Evolutionary conservation across 2,329 filamentous ascomycete species (phyloP), one percentile per base, ranked within the genome.

Genomic region (Aspergillus intermedius): DNA sequence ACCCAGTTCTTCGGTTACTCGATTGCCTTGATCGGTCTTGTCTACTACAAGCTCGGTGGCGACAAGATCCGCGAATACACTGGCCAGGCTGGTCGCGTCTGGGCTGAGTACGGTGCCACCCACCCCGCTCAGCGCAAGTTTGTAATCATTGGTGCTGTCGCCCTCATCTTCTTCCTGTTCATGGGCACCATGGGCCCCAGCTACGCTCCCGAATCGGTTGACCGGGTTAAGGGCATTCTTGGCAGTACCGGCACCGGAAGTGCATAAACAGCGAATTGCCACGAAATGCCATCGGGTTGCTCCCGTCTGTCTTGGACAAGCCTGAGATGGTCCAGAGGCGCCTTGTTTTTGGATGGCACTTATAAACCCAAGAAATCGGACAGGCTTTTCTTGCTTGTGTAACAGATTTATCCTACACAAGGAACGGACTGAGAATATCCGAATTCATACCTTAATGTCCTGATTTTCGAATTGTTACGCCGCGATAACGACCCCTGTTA

Each of bases 31-130:
- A 72, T 73, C 48, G 82, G 82, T 59, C 76, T 85, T 19, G 69
- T 84, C 60, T 84, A 82, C 77, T 85, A 84, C 76, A 84, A 83
- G 76, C 79, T 85, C 46, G 82, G 82, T 69, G 79, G 79, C 50
- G 89, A 95, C 51, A 86, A 89, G 69, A 74, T 95, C 65, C 91
- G 86, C 77, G 86, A 86, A 64, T 89, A 91, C 68, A 72, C 86
- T 51, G 77, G 78, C 53, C 84, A 90, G 59, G 85, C 78, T 47
- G 77, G 78, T 64, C 86, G 89, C 66, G 80, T 84, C 52, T 95
- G 90, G 90, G 85, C 86, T 45, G 90, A 95, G 63, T 90, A 93
- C 59, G 90, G 90, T 50, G 82, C 82, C 60, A 79, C 78, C 56
- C 86, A 85, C 65, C 91, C 91, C 10, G 80, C 83, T 42, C 76